Evolutionary conservation across 2,329 filamentous ascomycete species (phyloP), one percentile per base, ranked within the genome.

Genomic region (Monosporascus sp.): DNA sequence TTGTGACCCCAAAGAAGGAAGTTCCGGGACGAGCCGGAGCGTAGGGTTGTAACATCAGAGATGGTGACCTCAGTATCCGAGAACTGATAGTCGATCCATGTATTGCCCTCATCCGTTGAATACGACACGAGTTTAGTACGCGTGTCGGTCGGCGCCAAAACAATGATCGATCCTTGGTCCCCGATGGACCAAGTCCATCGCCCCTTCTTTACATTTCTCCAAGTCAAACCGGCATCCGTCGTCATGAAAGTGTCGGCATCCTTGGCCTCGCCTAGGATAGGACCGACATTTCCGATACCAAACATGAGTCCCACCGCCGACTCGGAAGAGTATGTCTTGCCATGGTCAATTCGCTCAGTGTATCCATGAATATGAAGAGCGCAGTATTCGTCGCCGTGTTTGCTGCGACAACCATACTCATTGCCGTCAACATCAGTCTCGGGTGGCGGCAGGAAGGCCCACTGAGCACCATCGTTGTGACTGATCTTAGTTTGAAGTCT

Each of bases 331-430:
- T 89, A 97, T 0, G 90, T 96, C 67, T 93, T 89, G 47, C 85
- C 77, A 62, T 85, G 86, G 67, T 97, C 90, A 34, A 74, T 74
- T 57, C 94, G 85, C 71, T 99, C 94, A 0, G 95, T 97, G 72
- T 96, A 99, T 52, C 93, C 90, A 68, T 99, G 95, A 38, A 99
- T 79, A 69, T 99, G 91, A 52, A 99, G 78, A 3, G 90, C 87
- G 68, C 95, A 99, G 51, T 85, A 81, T 20, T 84, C 77, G 46
- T 71, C 77, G 64, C 85, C 82, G 39, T 76, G 74, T 24, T 73
- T 72, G 55, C 78, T 78, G 48, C 75, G 79, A 74, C 94, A 97
- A 14, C 74, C 70, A 65, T 87, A 95, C 2, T 76, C 69, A 61
- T 93, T 89, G 60, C 83, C 84, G 31, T 94, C 83, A 1, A 81